phyloP scores from a whole-genome alignment of 2,329 filamentous ascomycete species.

The Alternaria consortialis region DNA sequence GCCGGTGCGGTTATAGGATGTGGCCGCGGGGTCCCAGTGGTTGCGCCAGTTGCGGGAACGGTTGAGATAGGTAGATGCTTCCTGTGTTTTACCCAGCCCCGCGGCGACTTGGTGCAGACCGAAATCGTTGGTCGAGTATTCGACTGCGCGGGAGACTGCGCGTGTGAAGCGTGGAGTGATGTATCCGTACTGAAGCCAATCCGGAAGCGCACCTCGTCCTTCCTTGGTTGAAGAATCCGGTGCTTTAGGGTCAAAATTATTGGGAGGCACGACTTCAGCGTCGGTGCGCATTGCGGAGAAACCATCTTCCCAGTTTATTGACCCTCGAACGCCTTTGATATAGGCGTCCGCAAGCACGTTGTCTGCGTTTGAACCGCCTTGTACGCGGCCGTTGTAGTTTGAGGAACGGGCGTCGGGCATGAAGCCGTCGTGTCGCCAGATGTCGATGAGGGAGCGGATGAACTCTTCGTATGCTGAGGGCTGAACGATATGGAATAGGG shows the following conservation, averaged over 20 bases:
- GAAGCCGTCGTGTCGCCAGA: conserved; percentile 71
- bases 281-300: conserved; percentile 70
- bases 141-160: conserved; percentile 70
- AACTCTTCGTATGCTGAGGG: conserved; percentile 70
- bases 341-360: conserved; percentile 77
- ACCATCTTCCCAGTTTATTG: conserved; percentile 66
- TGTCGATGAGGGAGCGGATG: conserved; percentile 72
- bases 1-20: conserved; percentile 68
- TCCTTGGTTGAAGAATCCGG: conserved; percentile 70
- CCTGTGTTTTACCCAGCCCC: conserved; percentile 62
- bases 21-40: conserved; percentile 71
- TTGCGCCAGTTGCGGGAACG: conserved; percentile 75
- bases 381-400: conserved; percentile 73
- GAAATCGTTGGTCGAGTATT: conserved; percentile 76
- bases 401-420: conserved; percentile 72
- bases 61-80: conserved; percentile 67
- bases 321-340: conserved; percentile 71
- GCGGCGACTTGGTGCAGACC: conserved; percentile 70
- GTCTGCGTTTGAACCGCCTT: conserved; percentile 75
- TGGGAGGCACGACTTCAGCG: conserved; percentile 69
- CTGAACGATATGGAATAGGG: conserved; percentile 72
- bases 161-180: conserved; percentile 70
- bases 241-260: conserved; percentile 65
- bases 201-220: conserved; percentile 72
- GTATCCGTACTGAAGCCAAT: conserved; percentile 72